Percentiles rank a stretch among this genome's conserved stretches.
These are phyloP conservation scores for Tuber calosporum DNA, from an alignment of 495 filamentous ascomycete species.

Conservation along the genomic window DNA sequence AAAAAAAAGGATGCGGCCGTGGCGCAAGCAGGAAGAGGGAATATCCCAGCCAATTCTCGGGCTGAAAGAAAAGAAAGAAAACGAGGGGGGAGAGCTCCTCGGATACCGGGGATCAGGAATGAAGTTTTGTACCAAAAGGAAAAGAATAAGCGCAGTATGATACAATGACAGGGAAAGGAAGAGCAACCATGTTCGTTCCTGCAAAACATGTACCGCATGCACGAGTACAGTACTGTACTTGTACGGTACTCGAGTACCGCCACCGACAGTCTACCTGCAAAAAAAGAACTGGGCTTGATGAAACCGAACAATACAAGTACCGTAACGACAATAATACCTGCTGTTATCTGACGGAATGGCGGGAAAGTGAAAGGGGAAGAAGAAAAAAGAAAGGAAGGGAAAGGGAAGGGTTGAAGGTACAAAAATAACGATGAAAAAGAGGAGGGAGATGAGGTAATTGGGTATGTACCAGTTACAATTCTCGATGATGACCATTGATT, in stretches of 20 bases:
- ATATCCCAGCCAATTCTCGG: slow-evolving; percentile 24
- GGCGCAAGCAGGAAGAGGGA: slow-evolving; percentile 29
- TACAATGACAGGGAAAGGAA: neutral
- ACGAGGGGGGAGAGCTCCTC: neutral
- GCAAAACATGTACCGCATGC: slow-evolving; percentile 7
- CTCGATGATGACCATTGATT: neutral
- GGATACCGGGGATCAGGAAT: neutral
- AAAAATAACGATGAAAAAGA: slow-evolving; percentile 2
- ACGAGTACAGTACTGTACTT: too few relatives aligned
- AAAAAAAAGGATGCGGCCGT: slow-evolving; percentile 12
- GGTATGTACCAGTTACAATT: neutral
- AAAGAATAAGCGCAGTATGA: neutral
- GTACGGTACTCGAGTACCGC: too few relatives aligned
- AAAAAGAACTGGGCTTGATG: neutral
- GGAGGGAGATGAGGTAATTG: neutral
- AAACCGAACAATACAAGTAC: neutral
- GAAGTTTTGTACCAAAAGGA: neutral
- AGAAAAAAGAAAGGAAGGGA: neutral
- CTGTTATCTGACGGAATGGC: neutral
- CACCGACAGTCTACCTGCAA: neutral
- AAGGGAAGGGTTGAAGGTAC: neutral
- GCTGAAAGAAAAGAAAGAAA: neutral
- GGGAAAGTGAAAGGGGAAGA: neutral
- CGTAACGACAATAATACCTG: neutral
- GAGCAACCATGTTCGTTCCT: neutral